Evolutionary conservation across 2,329 filamentous ascomycete species (phyloP).

Genomic region (Aureobasidium sp.): DNA sequence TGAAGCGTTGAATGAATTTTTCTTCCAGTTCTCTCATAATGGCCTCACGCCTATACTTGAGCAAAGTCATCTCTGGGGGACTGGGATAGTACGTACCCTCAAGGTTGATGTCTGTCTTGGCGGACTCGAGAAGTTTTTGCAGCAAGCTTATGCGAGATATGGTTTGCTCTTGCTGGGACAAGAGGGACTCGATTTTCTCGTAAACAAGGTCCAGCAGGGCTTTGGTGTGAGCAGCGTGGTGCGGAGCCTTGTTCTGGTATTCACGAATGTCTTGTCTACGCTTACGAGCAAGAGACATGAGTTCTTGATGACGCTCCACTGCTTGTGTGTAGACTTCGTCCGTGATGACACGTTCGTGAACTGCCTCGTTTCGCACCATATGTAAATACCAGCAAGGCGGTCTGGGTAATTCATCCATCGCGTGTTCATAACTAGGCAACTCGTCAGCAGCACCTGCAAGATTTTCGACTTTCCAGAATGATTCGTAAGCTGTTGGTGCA

Average conservation of each 20-base stretch:
- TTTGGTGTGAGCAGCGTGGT: not conserved
- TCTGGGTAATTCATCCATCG: not conserved
- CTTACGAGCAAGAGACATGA: not conserved
- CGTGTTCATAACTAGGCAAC: not conserved
- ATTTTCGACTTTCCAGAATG: not conserved
- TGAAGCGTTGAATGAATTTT: not conserved
- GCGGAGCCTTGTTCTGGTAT: not conserved
- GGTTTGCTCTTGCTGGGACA: not conserved
- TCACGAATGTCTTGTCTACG: not conserved
- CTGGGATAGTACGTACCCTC: not conserved
- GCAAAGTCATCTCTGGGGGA: not conserved
- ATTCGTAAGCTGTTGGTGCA: not conserved
- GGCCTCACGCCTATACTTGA: not conserved
- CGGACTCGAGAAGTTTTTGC: not conserved
- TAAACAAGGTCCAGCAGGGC: not conserved
- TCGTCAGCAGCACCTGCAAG: not conserved
- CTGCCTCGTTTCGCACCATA: not conserved
- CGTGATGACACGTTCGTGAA: not conserved
- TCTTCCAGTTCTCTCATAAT: not conserved
- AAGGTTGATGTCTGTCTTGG: not conserved
- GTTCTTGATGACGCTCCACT: not conserved
- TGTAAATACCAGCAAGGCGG: not conserved
- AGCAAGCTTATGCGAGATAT: not conserved
- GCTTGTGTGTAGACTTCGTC: not conserved
- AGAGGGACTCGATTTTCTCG: not conserved